phyloP scores from a whole-genome alignment of 2,329 filamentous ascomycete genomes.

The Diaporthe caulivora region DNA sequence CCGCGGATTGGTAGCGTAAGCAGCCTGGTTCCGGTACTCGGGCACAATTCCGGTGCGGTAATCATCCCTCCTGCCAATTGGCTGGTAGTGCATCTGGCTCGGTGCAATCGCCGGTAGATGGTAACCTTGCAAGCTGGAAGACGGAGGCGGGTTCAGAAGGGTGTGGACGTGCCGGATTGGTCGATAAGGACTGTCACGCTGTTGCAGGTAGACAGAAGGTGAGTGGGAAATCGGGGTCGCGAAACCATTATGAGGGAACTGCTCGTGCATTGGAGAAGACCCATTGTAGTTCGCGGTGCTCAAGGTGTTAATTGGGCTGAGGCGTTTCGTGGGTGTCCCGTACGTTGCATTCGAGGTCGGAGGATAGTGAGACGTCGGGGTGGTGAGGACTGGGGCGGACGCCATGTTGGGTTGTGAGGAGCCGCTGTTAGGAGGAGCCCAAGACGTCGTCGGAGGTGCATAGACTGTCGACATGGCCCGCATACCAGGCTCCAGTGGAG shows the following conservation, averaged over 20 bases:
- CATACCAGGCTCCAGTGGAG: slow-evolving; percentile 70
- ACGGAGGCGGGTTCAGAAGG: slow-evolving; percentile 88
- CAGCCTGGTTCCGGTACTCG: slow-evolving; percentile 57
- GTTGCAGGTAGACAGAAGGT: slow-evolving; percentile 87
- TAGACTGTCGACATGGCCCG: slow-evolving; percentile 86
- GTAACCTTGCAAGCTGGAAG: slow-evolving; percentile 81
- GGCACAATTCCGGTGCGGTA: slow-evolving; percentile 79
- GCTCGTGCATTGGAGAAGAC: slow-evolving; percentile 78
- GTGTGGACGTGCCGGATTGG: slow-evolving; percentile 91
- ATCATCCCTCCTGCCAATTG: slow-evolving; percentile 76
- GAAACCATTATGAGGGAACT: slow-evolving; percentile 65
- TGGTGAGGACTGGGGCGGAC: slow-evolving; percentile 48
- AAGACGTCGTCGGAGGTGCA: slow-evolving; percentile 61
- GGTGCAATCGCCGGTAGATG: slow-evolving; percentile 68
- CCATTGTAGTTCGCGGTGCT: slow-evolving; percentile 62
- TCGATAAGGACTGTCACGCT: slow-evolving; percentile 91
- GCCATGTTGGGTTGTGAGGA: slow-evolving; percentile 46
- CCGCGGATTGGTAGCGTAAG: slow-evolving; percentile 26
- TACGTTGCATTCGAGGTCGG: slow-evolving; percentile 49
- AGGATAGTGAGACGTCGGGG: slow-evolving; percentile 45
- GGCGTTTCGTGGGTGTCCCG: slow-evolving; percentile 65
- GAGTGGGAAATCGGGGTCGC: slow-evolving; percentile 81
- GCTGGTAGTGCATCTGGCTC: slow-evolving; percentile 86
- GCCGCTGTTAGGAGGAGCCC: slow-evolving; percentile 52
- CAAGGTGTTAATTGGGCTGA: slow-evolving; percentile 62